A percentile compares a stretch with the other conserved stretches of the same genome.
phyloP scores from a whole-genome alignment of 108 stramenopile genomes.

The Cyclostephanos invisitatus region DNA sequence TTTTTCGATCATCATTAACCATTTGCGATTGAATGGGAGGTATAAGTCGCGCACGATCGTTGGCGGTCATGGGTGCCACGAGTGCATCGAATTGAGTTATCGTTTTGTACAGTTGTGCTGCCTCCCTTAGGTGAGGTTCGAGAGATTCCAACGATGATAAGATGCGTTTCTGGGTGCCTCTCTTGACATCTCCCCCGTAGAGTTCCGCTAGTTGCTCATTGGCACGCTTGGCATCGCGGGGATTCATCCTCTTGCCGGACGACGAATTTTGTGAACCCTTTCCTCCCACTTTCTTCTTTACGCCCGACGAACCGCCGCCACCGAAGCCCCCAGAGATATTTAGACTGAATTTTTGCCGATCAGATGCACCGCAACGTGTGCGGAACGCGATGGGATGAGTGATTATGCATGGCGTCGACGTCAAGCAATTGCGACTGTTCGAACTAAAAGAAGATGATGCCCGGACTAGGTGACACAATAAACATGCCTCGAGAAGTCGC shows the following conservation, averaged over 20 bases:
- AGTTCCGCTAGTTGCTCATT: conserved; percentile 30
- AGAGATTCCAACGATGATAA: conserved; percentile 40
- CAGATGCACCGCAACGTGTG: conserved; percentile 1
- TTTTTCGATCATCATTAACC: conserved; percentile 43
- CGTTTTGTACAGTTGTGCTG: conserved; percentile 56
- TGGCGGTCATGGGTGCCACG: conserved; percentile 43
- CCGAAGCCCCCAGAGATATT: conserved; percentile 29
- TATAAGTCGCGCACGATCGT: conserved; percentile 44
- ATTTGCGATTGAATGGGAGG: conserved; percentile 47
- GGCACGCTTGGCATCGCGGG: conserved; percentile 26
- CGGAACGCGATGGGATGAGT: background rate
- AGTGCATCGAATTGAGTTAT: conserved; percentile 55
- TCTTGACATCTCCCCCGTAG: conserved; percentile 63
- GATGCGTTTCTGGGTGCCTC: conserved; percentile 62
- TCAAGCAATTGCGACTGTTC: background rate
- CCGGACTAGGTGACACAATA: background rate
- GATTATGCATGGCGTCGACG: background rate
- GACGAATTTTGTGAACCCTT: conserved; percentile 6
- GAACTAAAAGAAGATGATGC: background rate
- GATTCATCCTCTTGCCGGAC: conserved; percentile 29
- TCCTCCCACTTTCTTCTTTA: conserved; percentile 7
- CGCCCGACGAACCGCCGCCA: conserved; percentile 3
- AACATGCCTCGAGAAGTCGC: background rate
- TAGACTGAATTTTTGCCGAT: background rate
- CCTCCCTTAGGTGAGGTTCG: conserved; percentile 53